Percentiles rank a stretch among this genome's conserved stretches.
phyloP scores from a whole-genome alignment of 306 rosid species.

The Comarum palustre region DNA sequence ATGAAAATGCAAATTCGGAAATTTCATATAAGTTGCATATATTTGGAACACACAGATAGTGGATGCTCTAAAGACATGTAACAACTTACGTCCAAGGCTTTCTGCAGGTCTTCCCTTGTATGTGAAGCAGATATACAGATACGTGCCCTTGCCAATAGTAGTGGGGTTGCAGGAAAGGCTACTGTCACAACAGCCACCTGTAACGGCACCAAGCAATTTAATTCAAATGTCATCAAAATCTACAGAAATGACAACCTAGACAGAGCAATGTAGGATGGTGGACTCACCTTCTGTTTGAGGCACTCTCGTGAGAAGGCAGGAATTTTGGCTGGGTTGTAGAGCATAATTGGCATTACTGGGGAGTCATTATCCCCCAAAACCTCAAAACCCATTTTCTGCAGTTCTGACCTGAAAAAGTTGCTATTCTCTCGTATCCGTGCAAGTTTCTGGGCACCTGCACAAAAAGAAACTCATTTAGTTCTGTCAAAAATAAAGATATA shows the following conservation, averaged over 20 bases:
- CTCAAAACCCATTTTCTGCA: slow-evolving; percentile 93
- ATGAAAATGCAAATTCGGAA: neutral
- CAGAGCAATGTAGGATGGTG: neutral
- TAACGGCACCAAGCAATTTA: neutral
- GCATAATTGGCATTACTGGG: slow-evolving; percentile 92
- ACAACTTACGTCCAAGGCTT: slow-evolving; percentile 65
- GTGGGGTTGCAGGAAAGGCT: slow-evolving; percentile 93
- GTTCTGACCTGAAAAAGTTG: slow-evolving; percentile 87
- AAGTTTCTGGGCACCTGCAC: slow-evolving; percentile 79
- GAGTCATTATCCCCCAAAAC: slow-evolving; percentile 90
- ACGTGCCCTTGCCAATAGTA: slow-evolving; percentile 82
- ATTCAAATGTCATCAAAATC: neutral
- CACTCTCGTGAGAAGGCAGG: slow-evolving; percentile 97
- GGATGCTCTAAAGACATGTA: neutral
- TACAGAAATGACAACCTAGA: neutral
- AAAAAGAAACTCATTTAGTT: neutral
- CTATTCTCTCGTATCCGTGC: slow-evolving; percentile 78
- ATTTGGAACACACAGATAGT: neutral
- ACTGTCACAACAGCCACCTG: slow-evolving; percentile 90
- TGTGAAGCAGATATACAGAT: slow-evolving; percentile 94
- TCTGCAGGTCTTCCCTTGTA: slow-evolving; percentile 73
- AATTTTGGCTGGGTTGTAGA: slow-evolving; percentile 87
- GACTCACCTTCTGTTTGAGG: slow-evolving; percentile 79
- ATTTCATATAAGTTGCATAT: neutral
- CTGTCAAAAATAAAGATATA: neutral